A percentile compares a stretch with the other conserved stretches of the same genome.
Conservation (phyloP, 2,329 filamentous ascomycete genomes). For the Microdochium nivale region DNA sequence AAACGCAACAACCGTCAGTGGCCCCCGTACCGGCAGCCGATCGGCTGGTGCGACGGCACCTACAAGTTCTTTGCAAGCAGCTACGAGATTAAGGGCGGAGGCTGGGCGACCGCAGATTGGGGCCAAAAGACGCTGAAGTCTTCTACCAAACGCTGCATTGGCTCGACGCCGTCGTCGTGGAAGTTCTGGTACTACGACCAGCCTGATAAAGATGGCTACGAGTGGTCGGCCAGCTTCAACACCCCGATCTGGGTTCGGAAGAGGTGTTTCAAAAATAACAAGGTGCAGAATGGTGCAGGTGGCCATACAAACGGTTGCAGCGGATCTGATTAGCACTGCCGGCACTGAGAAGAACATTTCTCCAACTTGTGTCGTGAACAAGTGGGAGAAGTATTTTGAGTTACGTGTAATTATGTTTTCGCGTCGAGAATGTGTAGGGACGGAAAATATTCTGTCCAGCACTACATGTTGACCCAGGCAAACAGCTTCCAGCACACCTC, state of each 20-base stretch:
- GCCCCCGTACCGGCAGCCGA: slow-evolving; percentile 11
- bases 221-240: slow-evolving; percentile 13
- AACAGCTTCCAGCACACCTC: no score
- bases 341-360: no score
- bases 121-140: slow-evolving; percentile 14
- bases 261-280: slow-evolving; percentile 15
- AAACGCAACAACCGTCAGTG: slow-evolving; percentile 12
- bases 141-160: slow-evolving; percentile 10
- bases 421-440: no score
- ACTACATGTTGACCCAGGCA: no score
- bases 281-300: slow-evolving; percentile 3
- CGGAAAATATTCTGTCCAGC: no score
- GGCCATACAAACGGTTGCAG: background rate
- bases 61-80: slow-evolving; percentile 9
- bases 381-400: no score
- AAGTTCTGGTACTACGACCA: slow-evolving; percentile 16
- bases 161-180: slow-evolving; percentile 11
- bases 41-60: slow-evolving; percentile 11
- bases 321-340: background rate
- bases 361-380: no score
- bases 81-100: slow-evolving; percentile 14
- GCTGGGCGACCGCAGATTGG: slow-evolving; percentile 15
- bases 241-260: slow-evolving; percentile 11
- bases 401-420: no score
- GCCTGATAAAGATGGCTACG: slow-evolving; percentile 11